phyloP scores from a whole-genome alignment of 2,329 filamentous ascomycete genomes.

The Scytalidium lignicola region DNA sequence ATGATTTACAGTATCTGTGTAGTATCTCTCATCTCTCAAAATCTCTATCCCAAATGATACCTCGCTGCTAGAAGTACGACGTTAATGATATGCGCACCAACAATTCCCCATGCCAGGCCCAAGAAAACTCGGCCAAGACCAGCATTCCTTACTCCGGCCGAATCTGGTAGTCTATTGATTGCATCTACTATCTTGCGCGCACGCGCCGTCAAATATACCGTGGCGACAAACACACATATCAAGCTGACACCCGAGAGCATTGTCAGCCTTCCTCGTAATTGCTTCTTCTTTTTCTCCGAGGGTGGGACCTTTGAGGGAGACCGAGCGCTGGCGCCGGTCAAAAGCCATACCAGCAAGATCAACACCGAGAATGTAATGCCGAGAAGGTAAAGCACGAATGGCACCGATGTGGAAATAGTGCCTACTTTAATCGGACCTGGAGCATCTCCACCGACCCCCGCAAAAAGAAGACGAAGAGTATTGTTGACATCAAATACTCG shows the following conservation, averaged over 20 bases:
- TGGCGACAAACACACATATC: background rate
- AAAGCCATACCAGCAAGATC: background rate
- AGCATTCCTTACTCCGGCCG: background rate
- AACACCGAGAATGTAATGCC: background rate
- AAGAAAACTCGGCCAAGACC: background rate
- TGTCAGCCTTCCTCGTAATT: too few relatives aligned
- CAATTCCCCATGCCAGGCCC: background rate
- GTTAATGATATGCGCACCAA: background rate
- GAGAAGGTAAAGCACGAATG: background rate
- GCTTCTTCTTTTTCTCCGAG: too few relatives aligned
- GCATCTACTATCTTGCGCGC: background rate
- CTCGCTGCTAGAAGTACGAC: background rate
- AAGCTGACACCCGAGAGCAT: background rate
- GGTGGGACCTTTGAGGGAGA: background rate
- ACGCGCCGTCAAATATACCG: background rate
- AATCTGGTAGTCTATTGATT: background rate
- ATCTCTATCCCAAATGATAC: too few relatives aligned
- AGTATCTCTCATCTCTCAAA: too few relatives aligned
- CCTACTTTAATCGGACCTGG: constrained; percentile 18
- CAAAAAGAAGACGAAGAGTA: constrained; percentile 35
- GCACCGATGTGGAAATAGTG: background rate
- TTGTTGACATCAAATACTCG: constrained; percentile 12
- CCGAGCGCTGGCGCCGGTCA: background rate
- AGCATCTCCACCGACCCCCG: constrained; percentile 27
- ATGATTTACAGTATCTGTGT: too few relatives aligned